Base-by-base conservation (phyloP, 139 green algal genomes). In the Chlorella vulgaris region DNA sequence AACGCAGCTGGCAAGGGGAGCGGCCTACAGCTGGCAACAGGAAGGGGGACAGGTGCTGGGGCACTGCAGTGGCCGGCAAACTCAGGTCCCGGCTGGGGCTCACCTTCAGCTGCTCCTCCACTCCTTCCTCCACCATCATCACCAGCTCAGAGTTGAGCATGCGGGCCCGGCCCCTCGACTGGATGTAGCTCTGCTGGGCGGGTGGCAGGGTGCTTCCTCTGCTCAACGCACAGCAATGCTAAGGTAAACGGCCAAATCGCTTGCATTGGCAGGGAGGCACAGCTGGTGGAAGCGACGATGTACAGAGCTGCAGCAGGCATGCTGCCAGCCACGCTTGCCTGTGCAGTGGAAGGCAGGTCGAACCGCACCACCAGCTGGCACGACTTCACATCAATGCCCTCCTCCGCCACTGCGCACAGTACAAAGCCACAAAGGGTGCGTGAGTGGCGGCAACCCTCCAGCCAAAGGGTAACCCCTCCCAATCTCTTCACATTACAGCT, bases 291-390 rank as follows among this genome's bases (percentile, higher is more conserved):
- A n/a, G n/a, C n/a, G n/a, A n/a, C n/a, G 47, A 58, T 42, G 10
- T 8, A 3, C 66, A 74, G 13, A 53, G 2, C 19, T 3, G 35
- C 21, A 10, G 4, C 66, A 33, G 36, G 33, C n/a, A 33, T 19
- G 62, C 26, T 5, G 3, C 26, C n/a, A n/a, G n/a, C n/a, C 13
- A 21, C 39, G 2, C 67, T 35, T 40, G 26, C 71, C 61, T 89
- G 84, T 6, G 80, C 69, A 1, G 81, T 87, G 53, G 33, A 21
- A 0, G 86, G 83, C 51, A 86, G 84, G 78, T 89, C 84, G 53
- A 84, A 89, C 2, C 86, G 84, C 74, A 89, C 74, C 55, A 90
- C 86, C 74, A 90, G 84, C 78, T 87, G 85, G 84, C 87, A 91
- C 24, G 63, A 62, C 43, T 78, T 82, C 13, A 91, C 66, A 31